Evolutionary conservation across 2,329 filamentous ascomycete species (phyloP), one percentile per base, ranked within the genome.

Genomic region (Ascosphaera acerosa): DNA sequence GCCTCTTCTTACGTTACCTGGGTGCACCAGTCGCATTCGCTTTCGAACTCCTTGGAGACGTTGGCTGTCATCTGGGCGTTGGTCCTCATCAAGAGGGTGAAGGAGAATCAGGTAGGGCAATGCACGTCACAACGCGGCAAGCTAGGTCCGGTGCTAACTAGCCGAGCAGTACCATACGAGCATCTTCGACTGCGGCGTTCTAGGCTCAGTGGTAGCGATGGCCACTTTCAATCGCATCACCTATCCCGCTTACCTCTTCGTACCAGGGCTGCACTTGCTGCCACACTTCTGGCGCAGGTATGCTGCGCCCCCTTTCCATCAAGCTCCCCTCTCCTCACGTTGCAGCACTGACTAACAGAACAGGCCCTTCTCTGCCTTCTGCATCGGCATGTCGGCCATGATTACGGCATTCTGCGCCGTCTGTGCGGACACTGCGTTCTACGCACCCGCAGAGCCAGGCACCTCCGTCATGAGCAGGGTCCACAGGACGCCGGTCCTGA

Each of bases 21-120:
- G 84, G 92, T 84, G 28, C 91, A 84, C 55, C 87, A 97, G 54
- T 87, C 80, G 12, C 87, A 97, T 53, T 94, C 87, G 9, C 94
- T 97, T 51, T 94, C 84, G 38, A 97, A 97, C 54, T 89, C 84
- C 37, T 66, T 94, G 40, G 87, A 97, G 57, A 94, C 87, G 2
- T 59, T 97, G 42, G 64, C 84, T 31, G 81, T 97, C 32, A 67
- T 78, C 33, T 97, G 87, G 87, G 82, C 76, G 45, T 55, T 97
- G 50, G 82, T 94, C 30, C 56, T 97, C 49, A 82, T 92, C 37
- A 70, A 77, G 51, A 72, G 84, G 47, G 87, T 94, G 41, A 61
- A 75, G 29, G 70, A 74, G 40, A 69, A 74, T 44, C 76, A 73
- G 55, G 80, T 87, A 17, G 18, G 27, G 16, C 18, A n/a, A 16